phyloP scores from a whole-genome alignment of 1,139 yeast genomes.

The Taiozyma onychis region DNA sequence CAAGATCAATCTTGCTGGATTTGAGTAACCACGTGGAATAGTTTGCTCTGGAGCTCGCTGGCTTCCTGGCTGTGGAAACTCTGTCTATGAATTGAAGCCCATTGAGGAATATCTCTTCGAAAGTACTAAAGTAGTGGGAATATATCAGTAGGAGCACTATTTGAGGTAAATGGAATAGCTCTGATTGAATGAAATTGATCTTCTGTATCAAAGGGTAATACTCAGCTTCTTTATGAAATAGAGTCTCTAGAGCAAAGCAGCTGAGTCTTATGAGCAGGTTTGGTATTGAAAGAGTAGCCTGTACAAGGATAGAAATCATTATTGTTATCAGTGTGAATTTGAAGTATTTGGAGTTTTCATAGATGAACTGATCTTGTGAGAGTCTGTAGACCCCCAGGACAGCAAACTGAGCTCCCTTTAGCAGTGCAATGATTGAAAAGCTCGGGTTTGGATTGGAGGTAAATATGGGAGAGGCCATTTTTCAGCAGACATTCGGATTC shows the following conservation, averaged over 20 bases:
- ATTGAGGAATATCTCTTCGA: constrained; percentile 11
- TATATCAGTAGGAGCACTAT: constrained; percentile 6
- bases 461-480: constrained; percentile 17
- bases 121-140: constrained; percentile 6
- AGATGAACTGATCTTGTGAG: constrained; percentile 13
- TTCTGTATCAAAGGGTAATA: background rate
- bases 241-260: background rate
- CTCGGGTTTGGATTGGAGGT: constrained; percentile 13
- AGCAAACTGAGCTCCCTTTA: constrained; percentile 16
- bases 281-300: constrained; percentile 1
- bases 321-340: constrained; percentile 8
- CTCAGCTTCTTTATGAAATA: background rate
- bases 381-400: constrained; percentile 12
- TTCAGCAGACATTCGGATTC: too few relatives aligned
- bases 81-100: constrained; percentile 12
- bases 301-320: constrained; percentile 8
- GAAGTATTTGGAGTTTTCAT: constrained; percentile 10
- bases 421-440: constrained; percentile 9
- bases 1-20: background rate
- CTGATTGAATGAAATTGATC: constrained; percentile 1
- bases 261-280: background rate
- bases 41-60: background rate
- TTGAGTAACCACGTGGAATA: constrained; percentile 3
- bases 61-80: constrained; percentile 2
- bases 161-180: constrained; percentile 8